A percentile compares a stretch with the other conserved stretches of the same genome.
phyloP scores from a whole-genome alignment of 164 flowering plant genomes.

The Akebia trifoliata region DNA sequence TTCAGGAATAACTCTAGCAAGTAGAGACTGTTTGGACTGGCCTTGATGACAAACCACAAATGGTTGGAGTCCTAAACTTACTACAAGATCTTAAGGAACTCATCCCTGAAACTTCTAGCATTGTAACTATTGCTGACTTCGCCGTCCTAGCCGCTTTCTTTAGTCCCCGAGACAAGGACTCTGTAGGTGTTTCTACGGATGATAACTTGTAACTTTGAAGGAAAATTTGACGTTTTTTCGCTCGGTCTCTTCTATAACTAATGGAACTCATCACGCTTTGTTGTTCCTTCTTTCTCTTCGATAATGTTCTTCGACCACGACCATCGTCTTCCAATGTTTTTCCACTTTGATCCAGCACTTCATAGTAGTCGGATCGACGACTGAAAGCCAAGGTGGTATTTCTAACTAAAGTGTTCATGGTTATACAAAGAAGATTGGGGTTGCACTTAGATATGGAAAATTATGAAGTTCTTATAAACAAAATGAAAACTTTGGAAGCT shows the following conservation, averaged over 20 bases:
- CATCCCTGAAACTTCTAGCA: conserved; percentile 13
- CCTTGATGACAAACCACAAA: conserved; percentile 17
- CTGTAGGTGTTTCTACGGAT: conserved; percentile 8
- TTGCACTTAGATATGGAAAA: not conserved
- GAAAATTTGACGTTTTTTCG: conserved; percentile 34
- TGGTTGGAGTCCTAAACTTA: conserved; percentile 9
- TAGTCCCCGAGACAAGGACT: conserved; percentile 5
- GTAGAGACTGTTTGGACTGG: not conserved
- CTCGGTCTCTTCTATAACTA: conserved; percentile 34
- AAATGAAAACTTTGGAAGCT: not conserved
- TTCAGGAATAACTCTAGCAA: no score
- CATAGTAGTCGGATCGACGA: conserved; percentile 15
- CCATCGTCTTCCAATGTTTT: not conserved
- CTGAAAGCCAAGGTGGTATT: conserved; percentile 15
- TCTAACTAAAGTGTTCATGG: conserved; percentile 26
- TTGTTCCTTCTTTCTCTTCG: conserved; percentile 17
- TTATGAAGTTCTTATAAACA: not conserved
- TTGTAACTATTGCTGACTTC: conserved; percentile 14
- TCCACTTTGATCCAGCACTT: conserved; percentile 14
- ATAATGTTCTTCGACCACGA: conserved; percentile 8
- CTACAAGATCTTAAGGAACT: conserved; percentile 24
- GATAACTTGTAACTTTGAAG: conserved; percentile 34
- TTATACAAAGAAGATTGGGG: not conserved
- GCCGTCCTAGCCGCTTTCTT: conserved; percentile 23
- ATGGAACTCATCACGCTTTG: conserved; percentile 15